These are phyloP conservation scores for Marasmius oreades DNA, from an alignment of 1,284 basidiomycete genomes.

Conservation along the genomic window DNA sequence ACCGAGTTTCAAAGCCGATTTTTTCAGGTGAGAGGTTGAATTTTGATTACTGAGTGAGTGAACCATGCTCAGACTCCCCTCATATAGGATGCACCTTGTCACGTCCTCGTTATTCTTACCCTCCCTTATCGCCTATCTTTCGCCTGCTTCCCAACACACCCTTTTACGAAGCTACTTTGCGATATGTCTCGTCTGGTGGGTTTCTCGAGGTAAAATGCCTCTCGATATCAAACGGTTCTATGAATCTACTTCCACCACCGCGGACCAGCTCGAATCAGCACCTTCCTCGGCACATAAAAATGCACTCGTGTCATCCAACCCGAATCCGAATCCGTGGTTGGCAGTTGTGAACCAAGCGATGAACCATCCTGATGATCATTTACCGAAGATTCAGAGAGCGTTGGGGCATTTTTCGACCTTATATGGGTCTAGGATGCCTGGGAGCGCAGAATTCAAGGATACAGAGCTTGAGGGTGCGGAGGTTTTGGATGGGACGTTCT, in stretches of 20 bases:
- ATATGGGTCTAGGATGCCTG: slow-evolving; percentile 38
- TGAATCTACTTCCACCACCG: neutral
- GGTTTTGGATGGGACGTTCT: too few species aligned
- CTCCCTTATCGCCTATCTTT: slow-evolving; percentile 34
- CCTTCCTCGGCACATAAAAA: neutral
- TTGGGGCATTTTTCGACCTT: slow-evolving; percentile 43
- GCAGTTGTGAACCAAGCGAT: slow-evolving; percentile 42
- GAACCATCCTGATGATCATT: slow-evolving; percentile 55
- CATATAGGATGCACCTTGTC: slow-evolving; percentile 47
- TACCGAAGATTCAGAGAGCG: slow-evolving; percentile 54
- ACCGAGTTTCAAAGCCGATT: slow-evolving; percentile 42
- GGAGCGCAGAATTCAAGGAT: slow-evolving; percentile 28
- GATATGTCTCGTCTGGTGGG: slow-evolving; percentile 36
- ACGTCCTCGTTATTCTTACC: slow-evolving; percentile 51
- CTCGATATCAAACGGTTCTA: slow-evolving; percentile 41
- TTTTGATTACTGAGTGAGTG: too few species aligned
- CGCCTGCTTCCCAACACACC: slow-evolving; percentile 32
- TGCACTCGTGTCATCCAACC: slow-evolving; percentile 17
- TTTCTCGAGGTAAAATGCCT: slow-evolving; percentile 33
- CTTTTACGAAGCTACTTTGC: slow-evolving; percentile 42
- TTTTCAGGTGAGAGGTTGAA: slow-evolving; percentile 39
- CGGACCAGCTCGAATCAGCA: neutral
- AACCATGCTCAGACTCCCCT: neutral
- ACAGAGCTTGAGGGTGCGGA: slow-evolving; percentile 23
- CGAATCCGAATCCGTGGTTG: slow-evolving; percentile 50